phyloP scores from a whole-genome alignment of 495 filamentous ascomycete genomes.

The Aspergillus ellipticus region DNA sequence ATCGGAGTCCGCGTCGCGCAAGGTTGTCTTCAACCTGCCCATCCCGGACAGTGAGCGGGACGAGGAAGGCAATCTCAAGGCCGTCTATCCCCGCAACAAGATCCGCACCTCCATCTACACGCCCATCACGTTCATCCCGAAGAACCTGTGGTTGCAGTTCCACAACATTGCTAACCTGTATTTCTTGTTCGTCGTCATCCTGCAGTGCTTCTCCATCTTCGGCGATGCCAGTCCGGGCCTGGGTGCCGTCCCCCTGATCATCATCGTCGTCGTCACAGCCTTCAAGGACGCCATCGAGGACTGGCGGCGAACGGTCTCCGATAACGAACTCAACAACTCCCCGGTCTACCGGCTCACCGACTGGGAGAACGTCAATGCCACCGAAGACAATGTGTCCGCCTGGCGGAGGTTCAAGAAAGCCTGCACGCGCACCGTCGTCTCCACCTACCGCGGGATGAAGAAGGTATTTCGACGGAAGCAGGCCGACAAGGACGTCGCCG shows the following conservation, averaged over 20 bases:
- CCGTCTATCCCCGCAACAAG: constrained; percentile 80
- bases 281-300: constrained; percentile 95
- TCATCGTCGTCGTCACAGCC: constrained; percentile 82
- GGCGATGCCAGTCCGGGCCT: constrained; percentile 83
- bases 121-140: constrained; percentile 85
- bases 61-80: constrained; percentile 68
- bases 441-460: constrained; percentile 54
- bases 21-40: constrained; percentile 80
- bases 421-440: constrained; percentile 59
- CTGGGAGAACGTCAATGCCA: constrained; percentile 87
- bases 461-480: constrained; percentile 29
- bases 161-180: constrained; percentile 97
- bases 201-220: constrained; percentile 93
- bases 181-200: constrained; percentile 90
- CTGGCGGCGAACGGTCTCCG: constrained; percentile 82
- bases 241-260: constrained; percentile 83
- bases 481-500: constrained; percentile 33
- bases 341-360: constrained; percentile 80
- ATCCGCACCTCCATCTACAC: constrained; percentile 96
- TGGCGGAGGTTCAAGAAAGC: constrained; percentile 92
- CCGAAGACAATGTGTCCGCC: constrained; percentile 71
- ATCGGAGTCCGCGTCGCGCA: not conserved
- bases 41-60: constrained; percentile 72
- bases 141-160: constrained; percentile 93
- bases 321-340: constrained; percentile 92